Percentiles rank a stretch among this genome's conserved stretches.
phyloP scores from a whole-genome alignment of 2,329 filamentous ascomycete genomes.

The Fusarium sp. region DNA sequence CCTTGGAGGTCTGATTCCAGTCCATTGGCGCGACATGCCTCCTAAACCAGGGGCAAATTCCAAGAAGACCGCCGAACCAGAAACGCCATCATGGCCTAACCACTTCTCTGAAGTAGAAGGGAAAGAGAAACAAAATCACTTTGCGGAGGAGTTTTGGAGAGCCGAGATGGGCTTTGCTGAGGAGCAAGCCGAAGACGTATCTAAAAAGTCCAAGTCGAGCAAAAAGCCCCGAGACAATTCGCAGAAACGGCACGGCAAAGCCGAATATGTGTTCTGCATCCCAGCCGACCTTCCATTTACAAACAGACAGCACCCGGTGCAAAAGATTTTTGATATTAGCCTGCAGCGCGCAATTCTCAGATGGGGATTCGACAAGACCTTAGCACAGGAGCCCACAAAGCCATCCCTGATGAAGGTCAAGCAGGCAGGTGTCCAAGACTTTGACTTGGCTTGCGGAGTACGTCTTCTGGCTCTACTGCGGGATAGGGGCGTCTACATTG shows the following conservation, averaged over 20 bases:
- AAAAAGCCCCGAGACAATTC: background rate
- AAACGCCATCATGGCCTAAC: conserved; percentile 22
- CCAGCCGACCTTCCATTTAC: conserved; percentile 59
- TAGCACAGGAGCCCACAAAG: conserved; percentile 43
- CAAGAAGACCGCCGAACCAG: background rate
- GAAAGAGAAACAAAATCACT: conserved; percentile 33
- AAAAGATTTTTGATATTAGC: conserved; percentile 60
- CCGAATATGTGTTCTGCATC: conserved; percentile 43
- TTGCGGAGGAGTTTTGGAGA: conserved; percentile 45
- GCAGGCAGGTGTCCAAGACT: conserved; percentile 39
- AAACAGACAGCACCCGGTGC: conserved; percentile 63
- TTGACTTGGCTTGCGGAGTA: conserved; percentile 57
- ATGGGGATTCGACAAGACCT: conserved; percentile 62
- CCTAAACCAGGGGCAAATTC: conserved; percentile 1
- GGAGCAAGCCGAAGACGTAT: background rate
- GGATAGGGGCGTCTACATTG: conserved; percentile 55
- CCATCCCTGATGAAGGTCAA: conserved; percentile 26
- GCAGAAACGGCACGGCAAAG: conserved; percentile 5
- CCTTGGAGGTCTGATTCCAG: conserved; percentile 56
- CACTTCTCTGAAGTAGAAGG: conserved; percentile 14
- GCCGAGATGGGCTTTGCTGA: conserved; percentile 39
- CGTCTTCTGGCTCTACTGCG: conserved; percentile 54
- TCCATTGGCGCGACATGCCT: conserved; percentile 63
- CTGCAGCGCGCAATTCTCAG: conserved; percentile 61
- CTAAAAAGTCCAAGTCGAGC: background rate